These are phyloP conservation scores for Phyllosticta citrichinensis DNA, from an alignment of 2,329 filamentous ascomycete species.

Conservation along the genomic window DNA sequence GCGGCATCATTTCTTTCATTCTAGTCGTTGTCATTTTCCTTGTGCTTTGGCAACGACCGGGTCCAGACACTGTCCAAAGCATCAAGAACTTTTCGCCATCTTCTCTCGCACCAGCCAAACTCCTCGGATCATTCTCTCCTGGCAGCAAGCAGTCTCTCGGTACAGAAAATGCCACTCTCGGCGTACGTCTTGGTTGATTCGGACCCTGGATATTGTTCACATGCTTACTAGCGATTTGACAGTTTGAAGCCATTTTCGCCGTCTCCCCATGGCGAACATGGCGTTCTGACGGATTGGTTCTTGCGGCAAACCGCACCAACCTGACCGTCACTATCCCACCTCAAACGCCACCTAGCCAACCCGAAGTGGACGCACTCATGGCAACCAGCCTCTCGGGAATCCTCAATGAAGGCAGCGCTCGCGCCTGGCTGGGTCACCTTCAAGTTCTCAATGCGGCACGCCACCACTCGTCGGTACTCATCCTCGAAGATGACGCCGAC, in stretches of 20 bases:
- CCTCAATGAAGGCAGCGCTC: conserved; percentile 5
- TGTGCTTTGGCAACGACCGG: conserved; percentile 3
- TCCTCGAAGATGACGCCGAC: conserved; percentile 13
- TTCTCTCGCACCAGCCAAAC: background rate
- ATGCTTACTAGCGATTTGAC: background rate
- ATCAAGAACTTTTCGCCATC: background rate
- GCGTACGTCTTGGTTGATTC: background rate
- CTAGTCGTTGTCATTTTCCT: background rate
- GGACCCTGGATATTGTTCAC: background rate
- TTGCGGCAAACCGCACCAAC: conserved; percentile 9
- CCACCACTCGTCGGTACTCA: conserved; percentile 2
- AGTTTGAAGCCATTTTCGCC: conserved; percentile 11
- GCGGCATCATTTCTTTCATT: conserved; percentile 6
- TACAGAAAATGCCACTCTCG: conserved; percentile 10
- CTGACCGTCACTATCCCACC: conserved; percentile 10
- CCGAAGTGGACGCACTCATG: background rate
- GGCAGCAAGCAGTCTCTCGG: background rate
- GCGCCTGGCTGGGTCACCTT: conserved; percentile 12
- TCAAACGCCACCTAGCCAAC: background rate
- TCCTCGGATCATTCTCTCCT: background rate
- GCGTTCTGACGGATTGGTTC: conserved; percentile 10
- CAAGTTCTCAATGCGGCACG: conserved; percentile 7
- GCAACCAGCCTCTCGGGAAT: background rate
- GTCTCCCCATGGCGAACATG: conserved; percentile 7
- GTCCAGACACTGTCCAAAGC: background rate